phyloP scores from a whole-genome alignment of 768 basidiomycete species.

The Dioszegia crocea region DNA sequence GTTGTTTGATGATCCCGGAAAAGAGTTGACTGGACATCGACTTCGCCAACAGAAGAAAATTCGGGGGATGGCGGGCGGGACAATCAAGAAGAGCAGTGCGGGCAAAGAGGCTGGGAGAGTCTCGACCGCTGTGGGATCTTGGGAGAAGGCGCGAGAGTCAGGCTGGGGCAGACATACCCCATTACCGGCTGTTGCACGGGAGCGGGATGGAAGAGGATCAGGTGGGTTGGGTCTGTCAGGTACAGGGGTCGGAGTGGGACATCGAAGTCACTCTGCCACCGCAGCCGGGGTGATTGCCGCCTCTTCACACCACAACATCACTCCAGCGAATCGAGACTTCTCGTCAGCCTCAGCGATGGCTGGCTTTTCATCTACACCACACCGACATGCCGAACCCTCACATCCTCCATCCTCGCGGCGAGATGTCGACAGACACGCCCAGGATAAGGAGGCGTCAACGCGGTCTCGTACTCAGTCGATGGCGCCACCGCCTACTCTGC shows the following conservation, averaged over 20 bases:
- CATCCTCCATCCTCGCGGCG: background rate
- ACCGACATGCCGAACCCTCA: background rate
- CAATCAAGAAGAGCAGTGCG: background rate
- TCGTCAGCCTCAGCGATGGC: background rate
- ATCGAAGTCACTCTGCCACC: constrained; percentile 31
- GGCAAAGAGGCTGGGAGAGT: constrained; percentile 14
- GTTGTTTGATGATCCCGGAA: constrained; percentile 36
- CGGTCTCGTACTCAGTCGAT: constrained; percentile 1
- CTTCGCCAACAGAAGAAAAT: constrained; percentile 13
- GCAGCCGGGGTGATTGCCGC: constrained; percentile 10
- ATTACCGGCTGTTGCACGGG: background rate
- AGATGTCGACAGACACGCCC: background rate
- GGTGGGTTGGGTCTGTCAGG: background rate
- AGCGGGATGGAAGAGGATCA: background rate
- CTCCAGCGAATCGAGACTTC: background rate
- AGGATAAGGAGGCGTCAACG: background rate
- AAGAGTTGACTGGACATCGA: constrained; percentile 35
- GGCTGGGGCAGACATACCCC: constrained; percentile 30
- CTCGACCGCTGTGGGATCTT: constrained; percentile 14
- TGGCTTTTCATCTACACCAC: background rate
- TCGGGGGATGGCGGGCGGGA: constrained; percentile 5
- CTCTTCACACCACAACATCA: background rate
- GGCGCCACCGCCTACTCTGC: constrained; percentile 7
- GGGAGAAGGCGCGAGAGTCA: constrained; percentile 35
- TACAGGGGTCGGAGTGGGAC: constrained; percentile 13